Percentiles rank a stretch among this genome's conserved stretches.
These are phyloP conservation scores for Diaporthe citriasiana DNA, from an alignment of 2,329 filamentous ascomycete species.

Conservation along the genomic window DNA sequence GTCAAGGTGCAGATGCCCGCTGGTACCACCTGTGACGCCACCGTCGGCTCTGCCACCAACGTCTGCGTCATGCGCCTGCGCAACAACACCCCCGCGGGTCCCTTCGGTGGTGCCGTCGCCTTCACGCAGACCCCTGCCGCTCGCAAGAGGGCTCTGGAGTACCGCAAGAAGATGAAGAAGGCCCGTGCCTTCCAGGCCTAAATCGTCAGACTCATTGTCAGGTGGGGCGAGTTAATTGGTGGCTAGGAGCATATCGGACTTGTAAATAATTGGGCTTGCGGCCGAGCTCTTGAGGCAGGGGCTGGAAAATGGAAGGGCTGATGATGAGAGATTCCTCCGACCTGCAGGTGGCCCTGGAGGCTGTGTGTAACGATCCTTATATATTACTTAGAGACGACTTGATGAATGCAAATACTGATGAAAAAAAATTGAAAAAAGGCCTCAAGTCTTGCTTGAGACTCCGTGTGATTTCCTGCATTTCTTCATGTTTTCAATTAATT, in stretches of 20 bases:
- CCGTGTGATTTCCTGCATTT: not conserved
- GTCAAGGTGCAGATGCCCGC: constrained; percentile 67
- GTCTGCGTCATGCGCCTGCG: constrained; percentile 69
- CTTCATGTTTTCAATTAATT: not conserved
- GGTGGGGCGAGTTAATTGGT: not conserved
- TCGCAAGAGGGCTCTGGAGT: constrained; percentile 66
- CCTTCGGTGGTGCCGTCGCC: constrained; percentile 69
- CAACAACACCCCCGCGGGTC: constrained; percentile 67
- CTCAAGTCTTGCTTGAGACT: not conserved
- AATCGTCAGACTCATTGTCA: not conserved
- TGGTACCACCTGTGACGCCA: constrained; percentile 70
- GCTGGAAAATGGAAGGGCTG: constrained; percentile 22
- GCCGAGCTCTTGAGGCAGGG: constrained; percentile 10
- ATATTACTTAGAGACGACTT: constrained; percentile 36
- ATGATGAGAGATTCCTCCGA: constrained; percentile 29
- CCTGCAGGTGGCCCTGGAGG: constrained; percentile 36
- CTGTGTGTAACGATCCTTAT: constrained; percentile 33
- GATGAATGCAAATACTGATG: constrained; percentile 35
- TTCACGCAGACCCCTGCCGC: constrained; percentile 66
- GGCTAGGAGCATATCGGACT: constrained; percentile 1
- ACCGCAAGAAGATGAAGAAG: constrained; percentile 53
- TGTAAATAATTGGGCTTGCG: constrained; percentile 28
- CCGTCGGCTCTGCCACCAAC: constrained; percentile 62
- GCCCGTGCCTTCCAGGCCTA: constrained; percentile 31
- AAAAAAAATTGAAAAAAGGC: not conserved